phyloP scores from a whole-genome alignment of 768 basidiomycete species.

The Suillus placidus region DNA sequence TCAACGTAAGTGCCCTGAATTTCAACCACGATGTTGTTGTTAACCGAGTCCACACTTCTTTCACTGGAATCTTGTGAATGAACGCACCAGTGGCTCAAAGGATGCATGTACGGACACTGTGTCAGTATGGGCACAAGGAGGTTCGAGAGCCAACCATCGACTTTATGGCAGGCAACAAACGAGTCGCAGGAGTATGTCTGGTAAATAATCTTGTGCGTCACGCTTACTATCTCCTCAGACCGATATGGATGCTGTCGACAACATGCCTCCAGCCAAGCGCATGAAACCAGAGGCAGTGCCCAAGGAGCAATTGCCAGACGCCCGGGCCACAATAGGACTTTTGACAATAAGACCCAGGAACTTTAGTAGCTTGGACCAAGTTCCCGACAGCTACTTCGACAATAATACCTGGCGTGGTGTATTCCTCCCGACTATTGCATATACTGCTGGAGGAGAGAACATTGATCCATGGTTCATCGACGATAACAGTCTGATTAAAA shows the following conservation, averaged over 20 bases:
- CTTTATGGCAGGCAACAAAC: neutral
- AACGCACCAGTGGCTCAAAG: neutral
- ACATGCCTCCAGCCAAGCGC: neutral
- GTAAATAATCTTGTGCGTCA: neutral
- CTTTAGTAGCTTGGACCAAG: neutral
- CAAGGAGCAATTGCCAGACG: neutral
- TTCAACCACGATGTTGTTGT: conserved; percentile 6
- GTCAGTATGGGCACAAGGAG: neutral
- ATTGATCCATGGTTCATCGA: conserved; percentile 3
- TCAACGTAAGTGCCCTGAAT: conserved; percentile 4
- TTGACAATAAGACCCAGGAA: neutral
- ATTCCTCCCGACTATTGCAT: conserved; percentile 1
- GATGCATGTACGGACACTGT: neutral
- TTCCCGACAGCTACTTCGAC: neutral
- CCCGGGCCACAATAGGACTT: neutral
- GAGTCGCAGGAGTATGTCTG: neutral
- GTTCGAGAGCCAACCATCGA: neutral
- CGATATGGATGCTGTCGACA: neutral
- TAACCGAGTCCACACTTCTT: conserved; percentile 11
- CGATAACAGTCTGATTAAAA: neutral
- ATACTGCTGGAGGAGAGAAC: conserved; percentile 1
- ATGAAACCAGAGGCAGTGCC: neutral
- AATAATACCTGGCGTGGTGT: neutral
- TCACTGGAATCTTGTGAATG: conserved; percentile 3
- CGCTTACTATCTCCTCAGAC: neutral